Base-by-base conservation (phyloP, 345 rosid genomes). In the Moricandia arvensis region DNA sequence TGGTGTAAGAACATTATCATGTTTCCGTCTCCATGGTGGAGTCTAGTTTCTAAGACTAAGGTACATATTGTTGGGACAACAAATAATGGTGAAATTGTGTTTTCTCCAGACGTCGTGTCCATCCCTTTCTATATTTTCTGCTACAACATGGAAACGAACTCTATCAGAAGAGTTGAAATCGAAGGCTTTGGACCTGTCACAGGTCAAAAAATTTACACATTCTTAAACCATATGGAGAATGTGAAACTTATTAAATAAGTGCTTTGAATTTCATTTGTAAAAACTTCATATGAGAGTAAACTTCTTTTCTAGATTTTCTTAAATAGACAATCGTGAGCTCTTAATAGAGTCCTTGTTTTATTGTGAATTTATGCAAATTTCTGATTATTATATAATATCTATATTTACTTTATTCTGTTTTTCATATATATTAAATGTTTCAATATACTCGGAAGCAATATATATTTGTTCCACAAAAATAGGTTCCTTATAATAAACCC, bases 201-300 rank as follows among this genome's bases (percentile, higher is more conserved):
- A 7, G 64, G 51, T 55, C 63, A 59, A 17, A 7, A 0, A 2
- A 24, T 71, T 4, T 12, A 45, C 34, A 17, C 47, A 0, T 71
- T 60, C 8, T 0, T 60, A 60, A 29, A 60, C 67, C 24, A 71
- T 71, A 17, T 71, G 2, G 75, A 71, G 59, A 18, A 71, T 61
- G 21, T 59, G 59, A 59, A 11, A 12, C 13, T 54, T 53, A 13
- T 43, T 43, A 7, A 9, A 16, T 35, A 37, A 55, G 35, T n/a
- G 1, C 3, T 33, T 68, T 30, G 24, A 53, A 5, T 5, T 66
- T 47, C 10, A 8, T 43, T 43, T 43, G 51, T 43, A 13, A 43
- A 43, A 43, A 16, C 51, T 43, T 43, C 51, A 43, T 43, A n/a
- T n/a, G 51, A 43, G 51, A 43, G 51, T 16, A 12, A 43, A 13